These are phyloP conservation scores for Aspergillus jensenii DNA, from an alignment of 2,329 filamentous ascomycete genomes.

Conservation along the genomic window DNA sequence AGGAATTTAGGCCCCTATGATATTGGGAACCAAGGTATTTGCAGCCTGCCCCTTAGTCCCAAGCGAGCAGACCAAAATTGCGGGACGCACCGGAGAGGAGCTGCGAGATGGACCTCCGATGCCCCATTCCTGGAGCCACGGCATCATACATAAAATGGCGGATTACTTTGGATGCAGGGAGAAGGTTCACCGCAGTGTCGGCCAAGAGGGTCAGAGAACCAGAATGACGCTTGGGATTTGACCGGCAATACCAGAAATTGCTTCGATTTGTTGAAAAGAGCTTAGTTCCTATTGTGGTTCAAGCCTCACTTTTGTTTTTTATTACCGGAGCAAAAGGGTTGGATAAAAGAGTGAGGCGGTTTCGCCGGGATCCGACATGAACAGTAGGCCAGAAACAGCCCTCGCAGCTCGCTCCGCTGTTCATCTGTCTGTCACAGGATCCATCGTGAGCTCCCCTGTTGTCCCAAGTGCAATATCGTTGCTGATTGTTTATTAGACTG, in stretches of 20 bases:
- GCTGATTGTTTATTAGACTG: conserved; percentile 4
- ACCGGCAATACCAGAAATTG: conserved; percentile 2
- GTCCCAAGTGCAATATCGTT: conserved; percentile 7
- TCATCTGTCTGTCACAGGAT: conserved; percentile 12
- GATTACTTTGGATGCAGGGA: conserved; percentile 23
- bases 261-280: conserved; percentile 20
- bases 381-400: conserved; percentile 15
- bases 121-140: conserved; percentile 34
- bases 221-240: background rate
- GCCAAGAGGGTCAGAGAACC: conserved; percentile 12
- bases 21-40: conserved; percentile 8
- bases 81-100: conserved; percentile 7
- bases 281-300: conserved; percentile 15
- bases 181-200: conserved; percentile 18
- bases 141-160: conserved; percentile 27
- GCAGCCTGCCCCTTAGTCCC: background rate
- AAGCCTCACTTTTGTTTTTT: conserved; percentile 26
- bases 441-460: conserved; percentile 7
- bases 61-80: background rate
- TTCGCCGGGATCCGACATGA: conserved; percentile 24
- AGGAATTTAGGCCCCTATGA: conserved; percentile 5
- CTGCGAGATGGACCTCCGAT: conserved; percentile 10
- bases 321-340: conserved; percentile 28
- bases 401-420: conserved; percentile 7
- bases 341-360: conserved; percentile 37